A percentile compares a stretch with the other conserved stretches of the same genome.
Conservation (phyloP, 768 basidiomycete species). For the Porphyrellus cyaneotinctus region DNA sequence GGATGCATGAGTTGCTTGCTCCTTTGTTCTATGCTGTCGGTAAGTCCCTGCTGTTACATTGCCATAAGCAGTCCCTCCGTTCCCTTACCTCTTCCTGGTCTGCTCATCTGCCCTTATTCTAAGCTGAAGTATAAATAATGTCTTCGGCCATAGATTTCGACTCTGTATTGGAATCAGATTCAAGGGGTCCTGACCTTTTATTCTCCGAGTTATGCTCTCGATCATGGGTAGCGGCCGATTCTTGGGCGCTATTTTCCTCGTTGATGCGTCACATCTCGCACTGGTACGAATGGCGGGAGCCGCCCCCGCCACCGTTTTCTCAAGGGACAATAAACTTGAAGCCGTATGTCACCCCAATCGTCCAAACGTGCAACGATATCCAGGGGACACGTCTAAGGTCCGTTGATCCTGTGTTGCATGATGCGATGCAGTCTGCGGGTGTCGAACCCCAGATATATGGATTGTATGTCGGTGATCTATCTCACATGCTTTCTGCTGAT, state of each 20-base stretch:
- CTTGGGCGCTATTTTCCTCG: conserved; percentile 75
- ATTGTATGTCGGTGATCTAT: conserved; percentile 55
- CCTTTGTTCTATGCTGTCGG: conserved; percentile 68
- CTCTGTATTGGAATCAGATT: conserved; percentile 44
- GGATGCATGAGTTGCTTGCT: conserved; percentile 97
- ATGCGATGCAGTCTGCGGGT: conserved; percentile 68
- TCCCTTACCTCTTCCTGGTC: conserved; percentile 9
- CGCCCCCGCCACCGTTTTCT: conserved; percentile 28
- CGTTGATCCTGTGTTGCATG: conserved; percentile 78
- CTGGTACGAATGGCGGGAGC: conserved; percentile 76
- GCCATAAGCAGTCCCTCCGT: conserved; percentile 1
- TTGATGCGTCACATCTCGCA: conserved; percentile 77
- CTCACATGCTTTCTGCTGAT: conserved; percentile 11
- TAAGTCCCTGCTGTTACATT: conserved; percentile 14
- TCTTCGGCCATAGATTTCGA: conserved; percentile 62
- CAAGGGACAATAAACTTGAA: conserved; percentile 45
- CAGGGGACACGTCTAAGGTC: conserved; percentile 69
- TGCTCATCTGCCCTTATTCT: conserved; percentile 13
- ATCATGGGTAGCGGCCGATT: conserved; percentile 77
- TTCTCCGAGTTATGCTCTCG: conserved; percentile 62
- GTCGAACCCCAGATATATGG: conserved; percentile 97
- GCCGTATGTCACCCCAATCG: conserved; percentile 79
- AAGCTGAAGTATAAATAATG: conserved; percentile 27
- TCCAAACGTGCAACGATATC: conserved; percentile 74
- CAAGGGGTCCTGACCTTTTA: conserved; percentile 32